Evolutionary conservation across 2,329 filamentous ascomycete species (phyloP).

Genomic region (Calonectria pseudoreteaudii): DNA sequence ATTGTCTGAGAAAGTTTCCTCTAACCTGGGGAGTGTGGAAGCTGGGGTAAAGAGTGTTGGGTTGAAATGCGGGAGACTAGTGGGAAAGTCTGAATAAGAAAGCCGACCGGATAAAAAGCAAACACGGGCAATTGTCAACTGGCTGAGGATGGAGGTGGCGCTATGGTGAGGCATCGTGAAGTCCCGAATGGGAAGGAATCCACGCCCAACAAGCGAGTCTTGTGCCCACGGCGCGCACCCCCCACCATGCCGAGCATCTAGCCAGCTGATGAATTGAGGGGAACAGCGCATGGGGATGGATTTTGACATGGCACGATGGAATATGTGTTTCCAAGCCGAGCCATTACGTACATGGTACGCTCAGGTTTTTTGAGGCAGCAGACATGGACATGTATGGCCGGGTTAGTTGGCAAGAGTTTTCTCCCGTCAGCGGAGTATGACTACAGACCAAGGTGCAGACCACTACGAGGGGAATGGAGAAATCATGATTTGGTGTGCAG

Average conservation of each 20-base stretch:
- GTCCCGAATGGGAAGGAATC: slow-evolving; percentile 32
- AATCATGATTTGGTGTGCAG: slow-evolving; percentile 7
- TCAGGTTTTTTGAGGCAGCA: slow-evolving; percentile 18
- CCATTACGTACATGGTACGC: slow-evolving; percentile 40
- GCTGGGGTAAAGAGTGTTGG: slow-evolving; percentile 36
- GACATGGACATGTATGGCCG: not conserved
- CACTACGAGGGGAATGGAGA: slow-evolving; percentile 12
- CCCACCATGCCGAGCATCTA: slow-evolving; percentile 36
- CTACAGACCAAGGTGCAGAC: slow-evolving; percentile 10
- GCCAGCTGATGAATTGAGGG: slow-evolving; percentile 35
- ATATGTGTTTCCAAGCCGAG: slow-evolving; percentile 28
- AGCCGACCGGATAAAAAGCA: slow-evolving; percentile 24
- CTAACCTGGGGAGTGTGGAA: slow-evolving; percentile 39
- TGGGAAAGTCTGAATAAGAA: slow-evolving; percentile 24
- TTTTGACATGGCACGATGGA: slow-evolving; percentile 39
- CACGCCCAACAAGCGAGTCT: slow-evolving; percentile 27
- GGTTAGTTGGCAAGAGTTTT: not conserved
- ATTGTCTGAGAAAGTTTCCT: slow-evolving; percentile 14
- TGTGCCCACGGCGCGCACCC: slow-evolving; percentile 21
- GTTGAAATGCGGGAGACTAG: slow-evolving; percentile 27
- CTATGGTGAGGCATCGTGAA: slow-evolving; percentile 41
- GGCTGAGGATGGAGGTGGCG: slow-evolving; percentile 26
- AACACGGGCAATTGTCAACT: slow-evolving; percentile 26
- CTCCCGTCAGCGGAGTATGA: slow-evolving; percentile 1
- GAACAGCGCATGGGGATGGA: slow-evolving; percentile 28